Base-by-base conservation (phyloP, 2,329 filamentous ascomycete species). In the Pleomassaria siparia region DNA sequence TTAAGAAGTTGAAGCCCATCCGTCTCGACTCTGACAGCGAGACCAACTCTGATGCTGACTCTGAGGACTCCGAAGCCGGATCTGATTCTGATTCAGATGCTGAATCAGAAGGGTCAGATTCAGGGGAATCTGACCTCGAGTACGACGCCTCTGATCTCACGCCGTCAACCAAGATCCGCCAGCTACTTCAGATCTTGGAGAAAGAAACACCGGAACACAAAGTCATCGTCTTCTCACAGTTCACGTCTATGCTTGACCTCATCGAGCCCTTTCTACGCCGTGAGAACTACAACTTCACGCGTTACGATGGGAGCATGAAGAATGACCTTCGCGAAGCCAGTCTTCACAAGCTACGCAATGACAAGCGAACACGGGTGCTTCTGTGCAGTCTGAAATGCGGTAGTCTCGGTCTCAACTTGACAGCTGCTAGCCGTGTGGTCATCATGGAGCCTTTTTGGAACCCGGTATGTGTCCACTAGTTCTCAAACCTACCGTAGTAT, bases 391-490 rank as follows among this genome's bases (percentile, higher is more conserved):
- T 99, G 55, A 94, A 95, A 62, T 97, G 94, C 63, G 94, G 94
- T 55, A 91, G 89, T 41, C 73, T 99, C 37, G 94, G 94, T 2
- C 82, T 99, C 22, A 99, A 99, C 70, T 77, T 99, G 44, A 99
- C 94, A 6, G 94, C 91, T 0, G 94, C 94, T 9, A 94, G 88
- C 53, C 82, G 94, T 15, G 94, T 99, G 3, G 85, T 99, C 43
- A 95, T 99, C 59, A 79, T 99, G 35, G 94, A 99, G 71, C 94
- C 94, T 0, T 99, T 99, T 72, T 99, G 94, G 94, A 99, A 99
- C 70, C 94, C 91, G 2, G 85, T 87, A 78, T 68, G 82, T 76
- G 21, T 2, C 35, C 58, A 40, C 12, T 47, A 4, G 16, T 0
- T 32, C 29, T 16, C 3, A 35, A 3, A 3, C n/a, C 9, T 4